Base-by-base conservation (phyloP, 2,329 filamentous ascomycete genomes). In the Stagonosporopsis chrysanthemi region DNA sequence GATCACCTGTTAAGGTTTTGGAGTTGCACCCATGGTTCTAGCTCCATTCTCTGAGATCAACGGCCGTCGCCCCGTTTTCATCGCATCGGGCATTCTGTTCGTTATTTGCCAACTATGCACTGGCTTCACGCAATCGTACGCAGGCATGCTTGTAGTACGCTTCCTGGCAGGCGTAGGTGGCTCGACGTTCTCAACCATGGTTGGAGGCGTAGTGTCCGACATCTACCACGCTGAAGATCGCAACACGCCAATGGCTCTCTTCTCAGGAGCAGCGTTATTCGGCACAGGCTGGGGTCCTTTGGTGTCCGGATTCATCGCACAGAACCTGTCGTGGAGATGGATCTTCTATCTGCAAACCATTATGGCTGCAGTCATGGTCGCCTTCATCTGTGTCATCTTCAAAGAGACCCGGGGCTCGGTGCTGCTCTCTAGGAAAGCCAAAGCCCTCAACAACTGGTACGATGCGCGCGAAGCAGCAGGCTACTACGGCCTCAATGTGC, bases 21-120 rank as follows among this genome's bases (percentile, higher is more conserved):
- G 84, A 0, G 75, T 92, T 23, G 90, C 91, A 0, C 93, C 93
- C 0, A 97, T 97, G 92, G 82, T 91, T 0, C 83, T 97, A 0
- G 93, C 93, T 0, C 93, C 93, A 0, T 89, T 97, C 63, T 92
- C 89, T 0, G 93, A 97, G 77, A 89, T 96, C 72, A 92, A 95
- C 75, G 93, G 93, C 3, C 86, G 93, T 2, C 87, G 91, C 52
- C 91, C 92, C 0, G 90, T 96, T 31, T 95, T 97, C 68, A 82
- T 93, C 23, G 81, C 82, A 1, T 88, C 90, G 8, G 92, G 92
- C 0, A 70, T 89, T 15, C 70, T 96, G 1, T 95, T 90, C 67
- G 85, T 91, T 5, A 75, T 85, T 48, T 90, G 87, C 69, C 88
- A 92, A 70, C 82, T 90, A 26, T 86, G 88, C 6, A 93, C 90